Evolutionary conservation across 306 rosid species (phyloP).

Genomic region (Cucumis melo): DNA sequence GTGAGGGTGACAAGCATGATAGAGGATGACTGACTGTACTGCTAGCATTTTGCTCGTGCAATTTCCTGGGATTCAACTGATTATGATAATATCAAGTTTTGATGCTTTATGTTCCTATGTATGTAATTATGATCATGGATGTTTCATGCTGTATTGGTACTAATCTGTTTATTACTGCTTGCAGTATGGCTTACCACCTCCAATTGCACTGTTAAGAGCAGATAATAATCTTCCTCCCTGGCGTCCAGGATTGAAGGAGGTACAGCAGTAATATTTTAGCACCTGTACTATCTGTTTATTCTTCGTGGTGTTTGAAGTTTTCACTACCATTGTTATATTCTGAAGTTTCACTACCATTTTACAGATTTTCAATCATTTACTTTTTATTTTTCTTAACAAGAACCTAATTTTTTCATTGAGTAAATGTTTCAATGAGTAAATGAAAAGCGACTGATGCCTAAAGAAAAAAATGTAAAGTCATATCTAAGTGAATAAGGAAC

Average conservation of each 20-base stretch:
- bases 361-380: neutral
- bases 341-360: neutral
- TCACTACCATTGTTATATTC: neutral
- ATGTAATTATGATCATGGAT: neutral
- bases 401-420: too few relatives aligned
- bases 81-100: neutral
- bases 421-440: too few relatives aligned
- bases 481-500: neutral
- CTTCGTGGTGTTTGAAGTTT: too few relatives aligned
- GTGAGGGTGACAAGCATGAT: neutral
- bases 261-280: slow-evolving; percentile 7
- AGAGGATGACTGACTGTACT: neutral
- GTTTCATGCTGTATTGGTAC: neutral
- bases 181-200: slow-evolving; percentile 80
- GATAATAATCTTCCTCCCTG: slow-evolving; percentile 97
- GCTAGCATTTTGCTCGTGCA: neutral
- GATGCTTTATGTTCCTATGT: neutral
- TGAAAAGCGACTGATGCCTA: too few relatives aligned
- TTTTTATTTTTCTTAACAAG: too few relatives aligned
- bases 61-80: neutral
- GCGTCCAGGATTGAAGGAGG: slow-evolving; percentile 89
- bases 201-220: slow-evolving; percentile 74
- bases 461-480: too few relatives aligned
- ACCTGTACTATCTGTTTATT: neutral
- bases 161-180: slow-evolving; percentile 21